phyloP scores from a whole-genome alignment of 1,284 basidiomycete species.

The Heliocybe sulcata region DNA sequence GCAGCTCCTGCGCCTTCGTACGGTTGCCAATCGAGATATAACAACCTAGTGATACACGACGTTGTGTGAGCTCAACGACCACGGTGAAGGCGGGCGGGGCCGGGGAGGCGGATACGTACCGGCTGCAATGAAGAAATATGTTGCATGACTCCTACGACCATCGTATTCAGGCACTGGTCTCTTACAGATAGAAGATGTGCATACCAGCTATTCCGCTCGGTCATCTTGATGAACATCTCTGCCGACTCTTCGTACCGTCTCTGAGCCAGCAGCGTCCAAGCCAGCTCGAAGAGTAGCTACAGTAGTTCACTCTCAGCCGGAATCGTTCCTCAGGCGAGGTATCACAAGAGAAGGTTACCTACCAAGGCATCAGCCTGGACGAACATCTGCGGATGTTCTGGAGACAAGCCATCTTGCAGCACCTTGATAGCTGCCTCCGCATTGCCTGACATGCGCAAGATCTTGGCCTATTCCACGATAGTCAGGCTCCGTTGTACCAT shows the following conservation, averaged over 20 bases:
- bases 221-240: constrained; percentile 55
- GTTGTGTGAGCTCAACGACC: constrained; percentile 2
- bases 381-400: constrained; percentile 45
- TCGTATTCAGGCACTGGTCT: neutral
- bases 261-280: constrained; percentile 65
- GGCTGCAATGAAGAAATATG: constrained; percentile 69
- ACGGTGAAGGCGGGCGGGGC: too few species aligned
- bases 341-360: constrained; percentile 12
- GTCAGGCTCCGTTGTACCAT: neutral
- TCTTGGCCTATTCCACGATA: constrained; percentile 51
- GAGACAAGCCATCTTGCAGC: constrained; percentile 49
- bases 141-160: constrained; percentile 57
- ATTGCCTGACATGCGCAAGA: constrained; percentile 62
- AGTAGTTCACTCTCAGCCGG: too few species aligned
- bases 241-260: constrained; percentile 61
- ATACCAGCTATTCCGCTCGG: constrained; percentile 63
- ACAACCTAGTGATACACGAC: constrained; percentile 36
- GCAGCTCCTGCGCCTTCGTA: constrained; percentile 47
- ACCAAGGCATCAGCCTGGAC: constrained; percentile 68
- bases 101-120: too few species aligned
- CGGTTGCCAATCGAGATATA: constrained; percentile 45
- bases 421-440: constrained; percentile 55
- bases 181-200: constrained; percentile 11
- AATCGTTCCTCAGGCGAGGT: neutral
- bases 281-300: constrained; percentile 69